phyloP scores from a whole-genome alignment of 169 alveolate species.

The Eimeria zaria region DNA sequence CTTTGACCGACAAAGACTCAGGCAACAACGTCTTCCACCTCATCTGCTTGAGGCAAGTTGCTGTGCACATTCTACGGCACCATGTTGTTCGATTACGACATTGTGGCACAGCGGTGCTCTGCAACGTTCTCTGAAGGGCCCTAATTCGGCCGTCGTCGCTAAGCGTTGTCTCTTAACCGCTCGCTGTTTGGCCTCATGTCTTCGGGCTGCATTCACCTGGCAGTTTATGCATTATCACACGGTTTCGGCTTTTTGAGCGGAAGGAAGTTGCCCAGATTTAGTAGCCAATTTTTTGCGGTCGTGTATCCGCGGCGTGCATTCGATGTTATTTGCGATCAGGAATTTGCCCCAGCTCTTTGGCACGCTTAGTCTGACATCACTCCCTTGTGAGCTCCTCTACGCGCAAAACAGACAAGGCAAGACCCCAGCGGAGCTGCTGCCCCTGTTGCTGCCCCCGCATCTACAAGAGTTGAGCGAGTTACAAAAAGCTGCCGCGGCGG shows the following conservation, averaged over 20 bases:
- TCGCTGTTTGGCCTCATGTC: not conserved
- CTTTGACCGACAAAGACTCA: conserved; percentile 41
- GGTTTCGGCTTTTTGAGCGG: not conserved
- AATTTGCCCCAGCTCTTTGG: conserved; percentile 78
- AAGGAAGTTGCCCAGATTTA: not conserved
- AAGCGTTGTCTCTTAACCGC: not conserved
- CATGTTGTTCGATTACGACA: not conserved
- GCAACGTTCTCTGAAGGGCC: not conserved
- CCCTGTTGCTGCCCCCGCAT: conserved; percentile 43
- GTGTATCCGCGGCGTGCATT: not conserved
- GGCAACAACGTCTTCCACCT: conserved; percentile 76
- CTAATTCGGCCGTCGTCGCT: not conserved
- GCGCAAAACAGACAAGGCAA: conserved; percentile 75
- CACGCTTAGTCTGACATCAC: conserved; percentile 22
- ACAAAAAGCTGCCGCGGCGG: conserved; percentile 50
- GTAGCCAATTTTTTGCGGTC: not conserved
- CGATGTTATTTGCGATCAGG: conserved; percentile 1
- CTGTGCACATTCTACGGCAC: not conserved
- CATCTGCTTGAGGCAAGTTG: conserved; percentile 52
- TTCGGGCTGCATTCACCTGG: not conserved
- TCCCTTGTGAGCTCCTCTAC: conserved; percentile 52
- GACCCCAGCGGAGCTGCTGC: conserved; percentile 82
- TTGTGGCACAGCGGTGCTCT: not conserved
- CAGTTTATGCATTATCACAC: not conserved
- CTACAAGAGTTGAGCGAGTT: conserved; percentile 39